A percentile compares a stretch with the other conserved stretches of the same genome.
phyloP scores from a whole-genome alignment of 352 stramenopile genomes.

The Blastocystis sp. region DNA sequence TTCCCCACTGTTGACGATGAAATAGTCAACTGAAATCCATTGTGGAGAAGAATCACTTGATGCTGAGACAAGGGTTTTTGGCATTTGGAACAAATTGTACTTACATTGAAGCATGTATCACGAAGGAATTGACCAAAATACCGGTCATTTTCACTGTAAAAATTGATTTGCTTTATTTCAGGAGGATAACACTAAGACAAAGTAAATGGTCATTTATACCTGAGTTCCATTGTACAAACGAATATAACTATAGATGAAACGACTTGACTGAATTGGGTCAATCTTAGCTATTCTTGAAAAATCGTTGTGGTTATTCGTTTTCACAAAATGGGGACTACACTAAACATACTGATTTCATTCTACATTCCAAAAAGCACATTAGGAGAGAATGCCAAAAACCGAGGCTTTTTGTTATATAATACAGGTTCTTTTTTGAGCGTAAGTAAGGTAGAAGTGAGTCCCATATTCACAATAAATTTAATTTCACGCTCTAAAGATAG shows the following conservation, averaged over 20 bases:
- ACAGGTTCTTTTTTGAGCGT: not conserved
- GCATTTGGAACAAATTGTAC: not conserved
- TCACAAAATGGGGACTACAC: conserved; percentile 19
- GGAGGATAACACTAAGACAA: not conserved
- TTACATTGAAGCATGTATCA: not conserved
- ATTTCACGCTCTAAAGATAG: conserved; percentile 19
- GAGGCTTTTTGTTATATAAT: not conserved
- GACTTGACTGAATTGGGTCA: not conserved
- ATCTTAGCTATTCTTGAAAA: conserved; percentile 27
- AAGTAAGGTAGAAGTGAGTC: not conserved
- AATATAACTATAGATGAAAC: conserved; percentile 6
- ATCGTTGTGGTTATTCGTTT: conserved; percentile 40
- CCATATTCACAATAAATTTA: conserved; percentile 8
- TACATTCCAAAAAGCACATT: conserved; percentile 31
- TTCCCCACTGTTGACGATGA: not conserved
- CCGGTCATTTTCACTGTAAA: conserved; percentile 52
- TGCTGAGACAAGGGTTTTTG: conserved; percentile 17
- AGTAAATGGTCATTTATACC: not conserved
- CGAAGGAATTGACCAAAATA: conserved; percentile 24
- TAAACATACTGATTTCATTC: not conserved
- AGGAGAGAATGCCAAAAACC: conserved; percentile 10
- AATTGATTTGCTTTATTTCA: conserved; percentile 59
- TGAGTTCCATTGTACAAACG: conserved; percentile 13
- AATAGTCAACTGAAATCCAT: not conserved
- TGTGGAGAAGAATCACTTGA: not conserved